Evolutionary conservation across 2,329 filamentous ascomycete species (phyloP), one percentile per base, ranked within the genome.

Genomic region (Zasmidium citrigriseum): DNA sequence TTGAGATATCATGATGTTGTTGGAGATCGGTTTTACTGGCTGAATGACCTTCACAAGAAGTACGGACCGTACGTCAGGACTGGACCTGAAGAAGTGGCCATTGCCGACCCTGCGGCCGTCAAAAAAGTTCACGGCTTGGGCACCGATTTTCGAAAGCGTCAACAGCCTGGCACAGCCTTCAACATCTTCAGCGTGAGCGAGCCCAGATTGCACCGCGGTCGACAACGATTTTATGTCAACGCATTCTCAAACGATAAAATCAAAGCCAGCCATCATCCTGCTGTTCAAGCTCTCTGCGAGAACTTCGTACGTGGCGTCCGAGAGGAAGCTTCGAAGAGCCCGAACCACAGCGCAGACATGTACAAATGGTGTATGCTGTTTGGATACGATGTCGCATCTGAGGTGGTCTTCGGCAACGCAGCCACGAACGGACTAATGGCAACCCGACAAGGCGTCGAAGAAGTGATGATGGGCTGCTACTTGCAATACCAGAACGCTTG

Each of bases 11-110:
- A 70, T 9, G 70, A 75, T 12, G 55, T 76, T 1, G 64, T 62
- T 7, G 74, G 75, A 4, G 68, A 73, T 12, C 72, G 75, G 1
- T 70, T 73, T 48, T 72, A 75, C 57, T 74, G 73, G 61, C 74
- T 77, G 34, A 68, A 76, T 57, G 57, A 60, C 4, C 66, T 77
- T 1, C 74, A 77, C 58, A 53, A 68, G 29, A 52, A 61, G 22
- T 70, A 70, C 52, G 69, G 69, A 2, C 60, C 64, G 3, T 54
- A 62, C 38, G 69, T 71, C 12, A 63, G 68, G 23, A 58, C 69
- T 14, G 50, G 59, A 9, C 69, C 69, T 1, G 55, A 59, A 9
- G 69, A 70, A 54, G 38, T 69, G n/a, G 60, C 67, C 18, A 57
- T 70, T 55, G 51, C 62, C 21, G 66, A 68, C 24, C 48, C 63